Evolutionary conservation across 495 filamentous ascomycete species (phyloP), one percentile per base, ranked within the genome.

Genomic region (Opeltia flavorubescens): DNA sequence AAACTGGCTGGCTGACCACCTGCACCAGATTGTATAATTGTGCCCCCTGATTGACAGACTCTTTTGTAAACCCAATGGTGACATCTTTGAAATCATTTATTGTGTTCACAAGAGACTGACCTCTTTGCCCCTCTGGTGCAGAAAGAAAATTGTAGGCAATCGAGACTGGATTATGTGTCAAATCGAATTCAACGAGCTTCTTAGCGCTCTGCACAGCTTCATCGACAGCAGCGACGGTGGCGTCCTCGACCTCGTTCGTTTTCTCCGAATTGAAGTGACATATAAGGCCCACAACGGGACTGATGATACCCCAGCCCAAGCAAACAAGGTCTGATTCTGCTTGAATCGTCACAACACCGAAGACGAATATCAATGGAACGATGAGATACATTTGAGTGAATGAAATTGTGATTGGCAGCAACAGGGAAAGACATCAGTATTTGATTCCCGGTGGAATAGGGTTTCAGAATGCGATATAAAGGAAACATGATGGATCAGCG

Each of bases 11-110:
- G 17, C 17, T 34, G 17, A 4, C 31, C 4, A 34, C 31, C 20
- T 30, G 7, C 2, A 20, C 18, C 3, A 43, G 27, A 13, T 46
- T 18, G 3, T 27, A 34, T 26, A 34, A 12, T 1, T 30, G 15
- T 18, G n/a, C n/a, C 3, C 18, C 40, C 13, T 43, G 40, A 43
- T 46, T 46, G 43, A 30, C 27, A 9, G 43, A 34, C 43, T 46
- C 43, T n/a, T 33, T 20, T 4, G 27, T 28, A 46, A 46, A 31
- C 5, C 43, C 43, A 17, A 33, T 30, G 26, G 43, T 2, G 13
- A 46, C 6, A 5, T 31, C n/a, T 30, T 17, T 5, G 21, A 1
- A 46, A 17, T 46, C 43, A 5, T 21, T n/a, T 7, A 6, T 20
- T 13, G 20, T 23, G 29, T 30, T 31, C 25, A 15, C 29, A 18